Base-by-base conservation (phyloP, 2,329 filamentous ascomycete genomes). In the Curvularia spicifera region DNA sequence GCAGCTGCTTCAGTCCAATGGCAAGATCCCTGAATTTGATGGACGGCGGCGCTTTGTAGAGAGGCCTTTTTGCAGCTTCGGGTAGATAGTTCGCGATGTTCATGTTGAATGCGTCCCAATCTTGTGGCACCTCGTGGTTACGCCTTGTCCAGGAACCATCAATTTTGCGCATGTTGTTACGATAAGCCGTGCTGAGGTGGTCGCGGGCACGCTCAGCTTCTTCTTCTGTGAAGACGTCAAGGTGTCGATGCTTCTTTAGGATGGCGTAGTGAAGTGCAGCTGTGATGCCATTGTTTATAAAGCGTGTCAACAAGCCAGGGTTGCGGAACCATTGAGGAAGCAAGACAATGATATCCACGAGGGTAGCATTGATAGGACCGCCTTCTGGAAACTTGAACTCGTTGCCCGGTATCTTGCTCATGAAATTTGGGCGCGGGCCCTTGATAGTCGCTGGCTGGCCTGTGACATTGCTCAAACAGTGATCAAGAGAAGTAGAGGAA, bases 1-100 rank as follows among this genome's bases (percentile, higher is more conserved):
- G 71, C 13, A 71, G 20, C 52, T 65, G 59, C 52, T 68, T 65
- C 24, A 74, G 51, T 1, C 61, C 64, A 1, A 39, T n/a, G 3
- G 59, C 58, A 2, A 74, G 59, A 12, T 59, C 53, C 8, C 60
- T 64, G 54, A 72, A 68, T 1, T 51, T 56, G 18, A 72, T 53
- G 6, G 63, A 47, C 1, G 44, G 24, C 1, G 54, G 53, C 5
- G 18, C 24, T 8, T 37, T 10, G 18, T 60, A 66, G 7, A 24
- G 39, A 5, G 10, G 5, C 2, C 42, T 26, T 0, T n/a, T 24
- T 33, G 42, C 26, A 45, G 44, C 48, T 9, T 68, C 60, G 3
- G 63, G 67, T 0, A 52, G 4, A 26, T 62, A 63, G 2, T 48
- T 31, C 31, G 52, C 56, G 20, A 67, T 53, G 1, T 29, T 29